A percentile compares a stretch with the other conserved stretches of the same genome.
These are phyloP conservation scores for Pseudomassariella vexata DNA, from an alignment of 2,329 filamentous ascomycete genomes.

Conservation along the genomic window DNA sequence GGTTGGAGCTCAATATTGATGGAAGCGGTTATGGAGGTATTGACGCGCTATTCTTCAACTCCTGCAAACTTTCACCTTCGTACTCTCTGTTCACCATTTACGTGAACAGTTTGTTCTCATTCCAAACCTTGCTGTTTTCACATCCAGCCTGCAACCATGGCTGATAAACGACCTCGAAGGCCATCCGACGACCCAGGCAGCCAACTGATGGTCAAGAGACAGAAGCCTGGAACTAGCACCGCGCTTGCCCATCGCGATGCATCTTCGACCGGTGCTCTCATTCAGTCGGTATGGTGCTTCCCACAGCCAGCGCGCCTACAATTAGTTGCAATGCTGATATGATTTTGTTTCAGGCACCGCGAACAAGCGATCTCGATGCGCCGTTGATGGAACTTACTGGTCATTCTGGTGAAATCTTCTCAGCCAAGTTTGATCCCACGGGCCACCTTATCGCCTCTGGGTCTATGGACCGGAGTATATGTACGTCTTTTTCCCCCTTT, in stretches of 20 bases:
- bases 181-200: constrained; percentile 78
- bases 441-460: constrained; percentile 89
- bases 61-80: too few species aligned
- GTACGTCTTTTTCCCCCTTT: too few species aligned
- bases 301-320: constrained; percentile 2
- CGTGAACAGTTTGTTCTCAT: too few species aligned
- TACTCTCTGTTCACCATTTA: too few species aligned
- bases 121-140: too few species aligned
- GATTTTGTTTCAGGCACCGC: constrained; percentile 52
- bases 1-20: too few species aligned
- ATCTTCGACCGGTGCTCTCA: constrained; percentile 37
- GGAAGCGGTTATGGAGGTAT: too few species aligned
- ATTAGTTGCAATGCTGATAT: constrained; percentile 4
- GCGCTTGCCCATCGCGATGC: constrained; percentile 47
- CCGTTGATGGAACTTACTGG: constrained; percentile 92
- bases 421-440: constrained; percentile 82
- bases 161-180: constrained; percentile 86
- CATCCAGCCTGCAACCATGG: constrained; percentile 62
- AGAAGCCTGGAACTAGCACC: constrained; percentile 57
- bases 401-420: constrained; percentile 80
- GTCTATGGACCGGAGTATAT: constrained; percentile 88
- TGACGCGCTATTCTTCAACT: too few species aligned
- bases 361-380: constrained; percentile 78
- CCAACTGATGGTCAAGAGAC: constrained; percentile 83
- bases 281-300: constrained; percentile 42